Evolutionary conservation across 2,329 filamentous ascomycete genomes (phyloP).

Genomic region (Tolypocladium cylindrosporum): DNA sequence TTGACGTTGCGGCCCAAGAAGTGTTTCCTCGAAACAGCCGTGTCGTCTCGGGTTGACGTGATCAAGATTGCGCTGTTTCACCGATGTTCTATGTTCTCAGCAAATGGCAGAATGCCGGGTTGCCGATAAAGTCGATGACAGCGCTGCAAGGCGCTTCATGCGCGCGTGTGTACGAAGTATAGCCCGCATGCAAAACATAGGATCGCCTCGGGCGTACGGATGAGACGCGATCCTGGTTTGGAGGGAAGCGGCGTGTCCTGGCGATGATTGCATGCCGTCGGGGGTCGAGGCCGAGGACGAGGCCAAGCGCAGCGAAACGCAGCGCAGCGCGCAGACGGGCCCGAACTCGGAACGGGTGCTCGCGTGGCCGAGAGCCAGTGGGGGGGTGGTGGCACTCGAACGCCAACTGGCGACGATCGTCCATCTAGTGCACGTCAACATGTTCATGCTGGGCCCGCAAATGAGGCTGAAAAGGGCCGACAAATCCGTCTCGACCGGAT

Average conservation of each 20-base stretch:
- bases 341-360: background rate
- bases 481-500: background rate
- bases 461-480: constrained; percentile 2
- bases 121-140: background rate
- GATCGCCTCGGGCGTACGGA: background rate
- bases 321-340: background rate
- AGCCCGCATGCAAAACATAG: background rate
- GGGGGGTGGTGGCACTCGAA: background rate
- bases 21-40: background rate
- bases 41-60: background rate
- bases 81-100: background rate
- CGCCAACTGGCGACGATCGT: background rate
- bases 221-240: background rate
- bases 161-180: background rate
- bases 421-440: background rate
- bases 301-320: background rate
- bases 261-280: background rate
- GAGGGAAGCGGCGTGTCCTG: background rate
- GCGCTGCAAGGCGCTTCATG: background rate
- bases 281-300: background rate
- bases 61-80: background rate
- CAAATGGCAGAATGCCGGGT: background rate
- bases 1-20: background rate
- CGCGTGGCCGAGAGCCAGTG: background rate
- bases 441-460: background rate